Percentiles rank a stretch among this genome's conserved stretches.
phyloP scores from a whole-genome alignment of 2,329 filamentous ascomycete genomes.

The Paradendryphiella salina region DNA sequence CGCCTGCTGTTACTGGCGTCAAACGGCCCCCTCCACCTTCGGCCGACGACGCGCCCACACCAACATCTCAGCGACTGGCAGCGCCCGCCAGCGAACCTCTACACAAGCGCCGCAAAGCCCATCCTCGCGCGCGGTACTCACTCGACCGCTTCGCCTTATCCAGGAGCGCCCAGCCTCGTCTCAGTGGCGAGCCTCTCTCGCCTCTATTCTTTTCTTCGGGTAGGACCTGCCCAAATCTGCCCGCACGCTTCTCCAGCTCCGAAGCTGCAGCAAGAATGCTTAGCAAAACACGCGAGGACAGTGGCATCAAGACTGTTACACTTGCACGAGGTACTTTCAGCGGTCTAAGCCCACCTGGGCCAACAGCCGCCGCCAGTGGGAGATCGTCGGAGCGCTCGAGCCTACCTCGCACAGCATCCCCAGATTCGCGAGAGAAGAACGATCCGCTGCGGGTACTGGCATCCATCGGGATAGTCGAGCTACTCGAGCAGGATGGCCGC shows the following conservation, averaged over 20 bases:
- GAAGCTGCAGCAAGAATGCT: conserved; percentile 63
- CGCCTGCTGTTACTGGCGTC: conserved; percentile 25
- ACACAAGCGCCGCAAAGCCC: conserved; percentile 42
- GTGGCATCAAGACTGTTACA: conserved; percentile 56
- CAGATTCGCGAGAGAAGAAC: conserved; percentile 55
- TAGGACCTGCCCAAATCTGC: conserved; percentile 50
- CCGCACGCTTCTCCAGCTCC: conserved; percentile 60
- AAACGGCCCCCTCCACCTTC: conserved; percentile 24
- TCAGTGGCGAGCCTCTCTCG: conserved; percentile 48
- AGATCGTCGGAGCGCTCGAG: conserved; percentile 59
- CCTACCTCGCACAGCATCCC: conserved; percentile 54
- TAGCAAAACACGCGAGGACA: conserved; percentile 56
- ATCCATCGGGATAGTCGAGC: conserved; percentile 68
- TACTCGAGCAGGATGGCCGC: conserved; percentile 75
- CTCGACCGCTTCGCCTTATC: conserved; percentile 45
- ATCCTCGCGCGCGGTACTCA: conserved; percentile 36
- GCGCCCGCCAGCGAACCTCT: conserved; percentile 37
- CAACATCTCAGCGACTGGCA: neutral
- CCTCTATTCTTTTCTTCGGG: conserved; percentile 59
- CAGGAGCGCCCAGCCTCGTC: conserved; percentile 20
- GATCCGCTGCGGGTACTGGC: conserved; percentile 62
- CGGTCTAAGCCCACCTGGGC: conserved; percentile 42
- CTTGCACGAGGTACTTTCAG: conserved; percentile 54
- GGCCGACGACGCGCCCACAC: neutral
- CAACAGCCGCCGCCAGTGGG: conserved; percentile 58